Base-by-base conservation (phyloP, 371 early-diverging fungal genomes). In the Funneliformis caledonium region DNA sequence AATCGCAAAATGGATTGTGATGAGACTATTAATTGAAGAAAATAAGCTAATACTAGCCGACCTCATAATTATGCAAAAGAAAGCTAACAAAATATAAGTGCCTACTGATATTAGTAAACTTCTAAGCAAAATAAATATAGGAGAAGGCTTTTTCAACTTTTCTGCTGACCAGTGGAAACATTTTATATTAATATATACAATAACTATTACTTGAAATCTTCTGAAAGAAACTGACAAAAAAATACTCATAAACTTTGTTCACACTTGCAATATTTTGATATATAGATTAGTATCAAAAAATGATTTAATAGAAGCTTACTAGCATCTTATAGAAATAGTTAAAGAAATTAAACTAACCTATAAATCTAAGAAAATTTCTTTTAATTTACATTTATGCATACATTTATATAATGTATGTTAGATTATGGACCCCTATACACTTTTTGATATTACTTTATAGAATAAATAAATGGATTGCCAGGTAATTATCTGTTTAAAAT, bases 1-100 rank as follows among this genome's bases (percentile, higher is more conserved):
- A 61, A 61, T 61, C 19, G 22, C n/a, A 61, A 61, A n/a, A n/a
- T 61, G n/a, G 22, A 61, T 61, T 61, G 61, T 61, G 19, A 61
- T 16, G 22, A 6, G n/a, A n/a, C 61, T 61, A 11, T n/a, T 1
- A 2, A 59, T 19, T 5, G 22, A 59, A 22, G 12, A 19, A 11
- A 22, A n/a, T 4, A 59, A 59, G 22, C 22, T 61, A 61, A 61
- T 8, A 22, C 0, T 2, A 6, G n/a, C 19, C 19, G n/a, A n/a
- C 19, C 37, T n/a, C 2, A n/a, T 7, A 61, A 1, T 61, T n/a
- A 61, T 61, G 61, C 7, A n/a, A 22, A 61, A 61, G 22, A 60
- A 14, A 0, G 60, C 60, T 10, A 12, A 60, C 16, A 60, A 60
- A 60, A n/a, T 60, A 60, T 14, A 60, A 14, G 5, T 14, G 6